These are phyloP conservation scores for Pseudogymnoascus destructans DNA, from an alignment of 2,329 filamentous ascomycete genomes.

Conservation along the genomic window DNA sequence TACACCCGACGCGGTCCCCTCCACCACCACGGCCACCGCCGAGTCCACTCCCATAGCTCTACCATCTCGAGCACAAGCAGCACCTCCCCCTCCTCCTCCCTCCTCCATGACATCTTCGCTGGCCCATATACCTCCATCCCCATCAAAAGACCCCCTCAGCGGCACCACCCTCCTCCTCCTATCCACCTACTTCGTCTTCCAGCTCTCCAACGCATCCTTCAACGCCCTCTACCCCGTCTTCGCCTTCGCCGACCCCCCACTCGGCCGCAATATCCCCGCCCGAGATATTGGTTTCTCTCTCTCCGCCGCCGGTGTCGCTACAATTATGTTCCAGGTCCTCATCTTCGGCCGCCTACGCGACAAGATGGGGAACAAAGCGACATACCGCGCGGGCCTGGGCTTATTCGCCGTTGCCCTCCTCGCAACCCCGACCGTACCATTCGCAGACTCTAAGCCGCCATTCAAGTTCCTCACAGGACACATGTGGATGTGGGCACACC, in stretches of 20 bases:
- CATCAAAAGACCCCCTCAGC: conserved; percentile 53
- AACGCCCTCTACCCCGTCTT: conserved; percentile 95
- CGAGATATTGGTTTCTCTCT: conserved; percentile 74
- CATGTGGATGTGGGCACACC: conserved; percentile 62
- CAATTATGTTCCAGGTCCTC: conserved; percentile 81
- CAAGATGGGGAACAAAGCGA: conserved; percentile 70
- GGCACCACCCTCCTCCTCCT: conserved; percentile 72
- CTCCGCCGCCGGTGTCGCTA: conserved; percentile 70
- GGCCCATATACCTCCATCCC: conserved; percentile 36
- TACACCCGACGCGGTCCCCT: conserved; percentile 34
- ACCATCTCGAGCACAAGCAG: conserved; percentile 31
- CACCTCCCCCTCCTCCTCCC: conserved; percentile 25
- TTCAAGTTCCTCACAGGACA: conserved; percentile 50
- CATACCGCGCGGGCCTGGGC: conserved; percentile 65
- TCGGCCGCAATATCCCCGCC: conserved; percentile 62
- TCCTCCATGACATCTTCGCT: conserved; percentile 28
- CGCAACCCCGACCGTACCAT: conserved; percentile 81
- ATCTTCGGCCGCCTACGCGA: conserved; percentile 69
- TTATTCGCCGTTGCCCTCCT: conserved; percentile 73
- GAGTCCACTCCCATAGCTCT: conserved; percentile 20
- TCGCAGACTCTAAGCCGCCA: conserved; percentile 45
- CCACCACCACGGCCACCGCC: conserved; percentile 20
- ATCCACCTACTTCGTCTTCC: conserved; percentile 80
- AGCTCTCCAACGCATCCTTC: conserved; percentile 86
- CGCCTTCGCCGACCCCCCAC: conserved; percentile 59